Evolutionary conservation across 768 basidiomycete species (phyloP), one percentile per base, ranked within the genome.

Genomic region (Gloeopeniophorella convolvens): DNA sequence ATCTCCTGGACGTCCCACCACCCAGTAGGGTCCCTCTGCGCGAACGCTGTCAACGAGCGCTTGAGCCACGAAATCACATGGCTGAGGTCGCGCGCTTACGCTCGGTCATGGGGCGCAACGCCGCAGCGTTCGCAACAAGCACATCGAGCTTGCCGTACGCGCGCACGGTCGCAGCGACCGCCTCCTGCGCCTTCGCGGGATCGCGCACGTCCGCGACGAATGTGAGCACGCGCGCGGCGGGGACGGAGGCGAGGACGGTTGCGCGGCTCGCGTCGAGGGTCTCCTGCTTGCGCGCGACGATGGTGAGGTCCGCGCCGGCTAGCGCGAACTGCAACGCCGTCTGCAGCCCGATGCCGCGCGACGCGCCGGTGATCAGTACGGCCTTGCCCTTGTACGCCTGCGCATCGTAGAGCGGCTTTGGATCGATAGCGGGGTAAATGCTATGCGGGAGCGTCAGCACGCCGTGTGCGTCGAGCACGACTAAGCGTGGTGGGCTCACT

Each of bases 291-390:
- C 45, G 54, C 4, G 41, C 41, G 3, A 45, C 41, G 15, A 62
- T 39, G 4, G 58, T 28, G 11, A 61, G 33, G 2, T 21, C 30
- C 4, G 60, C 61, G 3, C 61, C 61, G 2, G 57, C 54, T 4
- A 40, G 41, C 1, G 55, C 58, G 12, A 55, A 62, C 16, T 45
- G 31, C 16, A 50, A 23, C 2, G 58, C 57, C 9, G 35, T 52
- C n/a, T 49, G 59, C 24, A 47, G 31, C 6, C 61, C 61, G 2
- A 62, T 60, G 24, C 61, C 61, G 15, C 53, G 54, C 9, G 48
- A 52, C 3, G 54, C 51, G 21, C 62, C 62, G 6, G 61, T 63
- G 49, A 63, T 52, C 24, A 62, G 24, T 8, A 59, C 61, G 1
- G 55, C 52, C 33, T 56, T 56, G 5, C 45, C 45, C 45, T 45